Percentiles rank a stretch among this genome's conserved stretches.
Evolutionary conservation across 139 green algal genomes (phyloP).

Genomic region (Gonium pectorale): DNA sequence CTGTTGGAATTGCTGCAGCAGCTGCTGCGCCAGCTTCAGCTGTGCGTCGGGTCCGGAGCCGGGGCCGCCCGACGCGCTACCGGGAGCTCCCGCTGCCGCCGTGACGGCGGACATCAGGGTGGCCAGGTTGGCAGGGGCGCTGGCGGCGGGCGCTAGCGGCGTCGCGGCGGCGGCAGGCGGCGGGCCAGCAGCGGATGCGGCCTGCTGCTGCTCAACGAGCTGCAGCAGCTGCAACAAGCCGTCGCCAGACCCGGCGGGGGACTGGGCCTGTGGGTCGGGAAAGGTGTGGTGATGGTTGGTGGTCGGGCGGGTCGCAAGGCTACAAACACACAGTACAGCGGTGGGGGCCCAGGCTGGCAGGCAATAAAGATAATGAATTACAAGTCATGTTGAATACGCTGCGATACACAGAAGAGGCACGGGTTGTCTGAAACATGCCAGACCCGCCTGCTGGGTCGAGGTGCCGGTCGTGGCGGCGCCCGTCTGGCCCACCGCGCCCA

Average conservation of each 20-base stretch:
- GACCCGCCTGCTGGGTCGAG: too few relatives aligned
- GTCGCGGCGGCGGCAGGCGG: background rate
- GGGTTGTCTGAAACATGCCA: too few relatives aligned
- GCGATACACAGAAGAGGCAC: too few relatives aligned
- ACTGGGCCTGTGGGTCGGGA: too few relatives aligned
- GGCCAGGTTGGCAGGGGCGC: constrained; percentile 18
- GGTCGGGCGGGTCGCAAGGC: too few relatives aligned
- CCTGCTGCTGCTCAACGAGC: constrained; percentile 25
- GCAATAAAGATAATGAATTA: too few relatives aligned
- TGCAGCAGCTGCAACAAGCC: constrained; percentile 9
- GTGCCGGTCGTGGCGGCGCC: background rate
- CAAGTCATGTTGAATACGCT: too few relatives aligned
- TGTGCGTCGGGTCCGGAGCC: constrained; percentile 1
- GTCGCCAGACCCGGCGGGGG: background rate
- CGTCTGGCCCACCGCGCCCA: constrained; percentile 27
- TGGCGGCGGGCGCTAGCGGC: constrained; percentile 4
- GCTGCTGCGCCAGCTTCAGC: constrained; percentile 35
- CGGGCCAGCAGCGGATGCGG: background rate
- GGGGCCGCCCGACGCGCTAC: background rate
- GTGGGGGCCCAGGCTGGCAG: too few relatives aligned
- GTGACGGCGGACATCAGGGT: background rate
- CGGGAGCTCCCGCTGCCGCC: background rate
- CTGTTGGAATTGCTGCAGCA: constrained; percentile 28
- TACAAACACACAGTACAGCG: too few relatives aligned
- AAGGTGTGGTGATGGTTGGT: too few relatives aligned